Base-by-base conservation (phyloP, 108 stramenopile genomes). In the Cyclotella kingstonii region DNA sequence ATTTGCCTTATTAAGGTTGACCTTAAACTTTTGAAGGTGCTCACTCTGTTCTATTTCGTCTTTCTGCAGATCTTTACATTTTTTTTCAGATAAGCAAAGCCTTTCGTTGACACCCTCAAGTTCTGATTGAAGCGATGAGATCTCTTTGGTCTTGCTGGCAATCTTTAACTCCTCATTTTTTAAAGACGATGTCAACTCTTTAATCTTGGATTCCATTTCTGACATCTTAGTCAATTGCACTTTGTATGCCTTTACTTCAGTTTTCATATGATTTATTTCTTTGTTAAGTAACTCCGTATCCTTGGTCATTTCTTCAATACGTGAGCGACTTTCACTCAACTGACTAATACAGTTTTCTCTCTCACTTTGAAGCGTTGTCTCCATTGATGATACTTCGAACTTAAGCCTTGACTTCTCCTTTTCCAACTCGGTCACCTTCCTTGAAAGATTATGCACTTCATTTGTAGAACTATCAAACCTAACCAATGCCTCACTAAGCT, bases 121-220 rank as follows among this genome's bases (percentile, higher is more conserved):
- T 38, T 68, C 45, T 8, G 47, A 57, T 49, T 58, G 48, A 8
- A 68, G 40, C 14, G 55, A 57, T 14, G 55, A 34, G 36, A 57
- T 26, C 40, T 57, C 55, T n/a, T 57, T 17, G 15, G 22, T 40
- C 55, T 27, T 57, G 18, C 18, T 39, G 7, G 4, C 21, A 15
- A 21, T 21, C 26, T 41, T 68, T 49, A 28, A 42, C 28, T 31
- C 50, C 28, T 7, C 56, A 56, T 18, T 46, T 4, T 6, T 15
- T 56, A 28, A 68, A 18, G 44, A 17, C 10, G 47, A n/a, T 39
- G 29, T 55, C 47, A 58, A n/a, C 52, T 49, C 55, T 36, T 17
- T 58, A 4, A 51, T 30, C 21, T 41, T 49, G 5, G 44, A 35
- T 22, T 68, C 54, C 14, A 35, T 27, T 26, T 46, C 33, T 2